A percentile compares a stretch with the other conserved stretches of the same genome.
Evolutionary conservation across 768 basidiomycete genomes (phyloP).

Genomic region (Rhodosporidiobolus sp.): DNA sequence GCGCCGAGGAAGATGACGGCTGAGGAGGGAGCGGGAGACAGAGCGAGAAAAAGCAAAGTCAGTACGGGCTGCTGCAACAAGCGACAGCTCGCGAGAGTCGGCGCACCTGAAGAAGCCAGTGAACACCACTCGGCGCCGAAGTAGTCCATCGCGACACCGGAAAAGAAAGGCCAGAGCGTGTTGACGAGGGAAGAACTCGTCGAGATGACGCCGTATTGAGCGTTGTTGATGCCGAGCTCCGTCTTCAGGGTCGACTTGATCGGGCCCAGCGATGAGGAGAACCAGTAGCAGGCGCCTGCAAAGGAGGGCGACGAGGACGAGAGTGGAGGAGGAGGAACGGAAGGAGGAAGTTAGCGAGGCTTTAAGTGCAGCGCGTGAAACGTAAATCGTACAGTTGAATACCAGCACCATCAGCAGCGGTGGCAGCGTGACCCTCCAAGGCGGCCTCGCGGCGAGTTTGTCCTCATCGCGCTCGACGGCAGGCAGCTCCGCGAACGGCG

Average conservation of each 20-base stretch:
- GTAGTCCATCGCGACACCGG: slow-evolving; percentile 11
- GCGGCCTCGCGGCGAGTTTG: background rate
- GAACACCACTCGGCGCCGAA: slow-evolving; percentile 4
- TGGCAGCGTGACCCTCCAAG: background rate
- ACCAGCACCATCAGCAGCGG: background rate
- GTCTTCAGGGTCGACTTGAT: slow-evolving; percentile 13
- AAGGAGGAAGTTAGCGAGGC: background rate
- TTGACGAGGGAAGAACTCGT: background rate
- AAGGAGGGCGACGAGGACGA: background rate
- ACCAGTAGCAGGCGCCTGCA: slow-evolving; percentile 10
- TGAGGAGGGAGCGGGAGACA: background rate
- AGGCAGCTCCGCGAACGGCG: background rate
- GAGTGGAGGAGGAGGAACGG: no score
- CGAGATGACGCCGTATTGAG: slow-evolving; percentile 11
- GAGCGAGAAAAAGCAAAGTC: background rate
- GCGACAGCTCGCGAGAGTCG: background rate
- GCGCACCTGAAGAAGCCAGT: background rate
- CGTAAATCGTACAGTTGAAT: background rate
- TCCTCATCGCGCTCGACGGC: background rate
- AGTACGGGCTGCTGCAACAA: background rate
- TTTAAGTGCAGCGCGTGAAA: background rate
- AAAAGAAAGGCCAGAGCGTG: slow-evolving; percentile 1
- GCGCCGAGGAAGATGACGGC: slow-evolving; percentile 11
- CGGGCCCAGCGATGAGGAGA: background rate
- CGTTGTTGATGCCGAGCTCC: slow-evolving; percentile 7